A percentile compares a stretch with the other conserved stretches of the same genome.
Evolutionary conservation across 805 yeast species (phyloP).

Genomic region (Helenozyma baotianmanensis): DNA sequence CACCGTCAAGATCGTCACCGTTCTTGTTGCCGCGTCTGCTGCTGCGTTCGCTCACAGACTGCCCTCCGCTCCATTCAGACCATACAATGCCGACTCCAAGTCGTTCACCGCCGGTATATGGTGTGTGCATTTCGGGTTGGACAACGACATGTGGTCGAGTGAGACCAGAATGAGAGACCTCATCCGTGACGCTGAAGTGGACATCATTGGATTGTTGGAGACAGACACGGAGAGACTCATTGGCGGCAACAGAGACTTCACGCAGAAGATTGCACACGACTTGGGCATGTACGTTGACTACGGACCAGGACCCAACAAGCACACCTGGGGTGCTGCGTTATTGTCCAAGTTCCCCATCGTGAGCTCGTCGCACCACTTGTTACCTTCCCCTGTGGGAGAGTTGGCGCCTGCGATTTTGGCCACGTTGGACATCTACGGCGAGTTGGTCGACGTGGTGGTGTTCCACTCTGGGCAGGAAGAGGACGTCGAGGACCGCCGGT

Average conservation of each 20-base stretch:
- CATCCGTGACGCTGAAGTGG: slow-evolving; percentile 80
- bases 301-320: slow-evolving; percentile 97
- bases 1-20: slow-evolving; percentile 31
- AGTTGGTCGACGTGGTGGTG: slow-evolving; percentile 83
- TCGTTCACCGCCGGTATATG: slow-evolving; percentile 93
- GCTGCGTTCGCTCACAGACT: slow-evolving; percentile 53
- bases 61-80: slow-evolving; percentile 63
- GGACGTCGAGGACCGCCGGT: slow-evolving; percentile 87
- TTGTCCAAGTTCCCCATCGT: slow-evolving; percentile 92
- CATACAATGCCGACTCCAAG: slow-evolving; percentile 45
- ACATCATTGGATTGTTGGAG: slow-evolving; percentile 86
- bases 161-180: slow-evolving; percentile 86
- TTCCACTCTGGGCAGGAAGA: slow-evolving; percentile 99
- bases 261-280: slow-evolving; percentile 88
- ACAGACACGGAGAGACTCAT: slow-evolving; percentile 90
- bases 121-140: slow-evolving; percentile 97
- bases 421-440: slow-evolving; percentile 86
- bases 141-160: slow-evolving; percentile 97
- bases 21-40: slow-evolving; percentile 49
- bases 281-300: slow-evolving; percentile 92
- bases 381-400: slow-evolving; percentile 97
- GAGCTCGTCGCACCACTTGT: slow-evolving; percentile 81
- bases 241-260: slow-evolving; percentile 93
- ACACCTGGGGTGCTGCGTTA: slow-evolving; percentile 96
- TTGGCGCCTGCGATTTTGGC: slow-evolving; percentile 98